Evolutionary conservation across 2,329 filamentous ascomycete genomes (phyloP), one percentile per base, ranked within the genome.

Genomic region (Geoglossum cookeanum): DNA sequence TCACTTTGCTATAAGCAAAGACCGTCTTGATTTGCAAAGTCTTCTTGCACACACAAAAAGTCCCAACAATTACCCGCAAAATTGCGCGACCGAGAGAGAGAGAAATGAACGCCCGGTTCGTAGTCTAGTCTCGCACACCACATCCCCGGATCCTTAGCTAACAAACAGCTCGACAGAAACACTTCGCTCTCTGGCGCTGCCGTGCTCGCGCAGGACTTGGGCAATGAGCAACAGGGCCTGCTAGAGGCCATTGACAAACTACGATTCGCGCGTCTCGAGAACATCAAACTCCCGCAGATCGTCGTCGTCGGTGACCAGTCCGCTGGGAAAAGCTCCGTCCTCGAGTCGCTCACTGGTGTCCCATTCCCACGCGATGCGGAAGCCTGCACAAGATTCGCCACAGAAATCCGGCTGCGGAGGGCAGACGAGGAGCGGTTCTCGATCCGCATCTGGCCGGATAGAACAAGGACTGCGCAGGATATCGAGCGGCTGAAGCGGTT

Each of bases 151-250:
- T 42, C 4, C 39, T 15, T 15, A 42, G 39, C 39, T 42, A 15
- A 42, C 39, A 42, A 13, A 42, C 39, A 13, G n/a, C 39, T 11
- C 13, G 39, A 15, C 39, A 42, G 39, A 4, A 42, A 42, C 39
- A 42, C 39, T 15, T 42, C 39, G 4, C 39, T 42, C 39, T 42
- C 39, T 15, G 39, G 39, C 39, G 39, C 39, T 42, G 39, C 39
- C 39, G 39, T 42, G 39, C 39, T 42, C 9, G 48, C 48, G 27
- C 48, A 33, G 9, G 48, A 52, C 48, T 29, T 33, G 5, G 48
- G 48, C 22, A 33, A 33, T 6, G 78, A 81, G 63, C 78, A 81
- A 67, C 71, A 75, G 7, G 73, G 72, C n/a, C 53, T 63, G 8
- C 62, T 65, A 2, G 59, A 54, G 5, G 59, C 58, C 35, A 64